Percentiles rank a stretch among this genome's conserved stretches.
These are phyloP conservation scores for Trichophyton simii DNA, from an alignment of 2,329 filamentous ascomycete genomes.

Conservation along the genomic window DNA sequence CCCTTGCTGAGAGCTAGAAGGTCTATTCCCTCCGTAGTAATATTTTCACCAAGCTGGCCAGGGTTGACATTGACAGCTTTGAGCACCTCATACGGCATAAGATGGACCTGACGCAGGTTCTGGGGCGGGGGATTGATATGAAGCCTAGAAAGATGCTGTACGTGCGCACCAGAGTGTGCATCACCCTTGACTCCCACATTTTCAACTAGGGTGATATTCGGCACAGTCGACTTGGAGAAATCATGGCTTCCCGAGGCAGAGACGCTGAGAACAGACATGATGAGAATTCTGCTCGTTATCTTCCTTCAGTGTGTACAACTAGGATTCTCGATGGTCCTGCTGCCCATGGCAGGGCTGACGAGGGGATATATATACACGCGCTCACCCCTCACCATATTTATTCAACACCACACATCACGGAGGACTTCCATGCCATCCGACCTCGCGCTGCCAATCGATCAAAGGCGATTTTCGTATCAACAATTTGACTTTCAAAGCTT, in stretches of 20 bases:
- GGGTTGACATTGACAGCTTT: slow-evolving; percentile 10
- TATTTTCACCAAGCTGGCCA: slow-evolving; percentile 18
- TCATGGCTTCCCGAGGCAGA: slow-evolving; percentile 14
- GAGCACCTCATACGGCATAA: slow-evolving; percentile 17
- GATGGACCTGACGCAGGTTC: slow-evolving; percentile 21
- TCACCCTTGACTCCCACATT: slow-evolving; percentile 19
- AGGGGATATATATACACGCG: too few relatives aligned
- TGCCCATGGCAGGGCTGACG: neutral
- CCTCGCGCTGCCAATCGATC: too few relatives aligned
- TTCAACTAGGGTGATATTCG: slow-evolving; percentile 16
- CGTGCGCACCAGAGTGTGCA: slow-evolving; percentile 16
- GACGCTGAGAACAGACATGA: slow-evolving; percentile 15
- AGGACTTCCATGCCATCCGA: too few relatives aligned
- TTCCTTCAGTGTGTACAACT: neutral
- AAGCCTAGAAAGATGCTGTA: slow-evolving; percentile 16
- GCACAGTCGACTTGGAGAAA: slow-evolving; percentile 16
- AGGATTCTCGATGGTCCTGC: neutral
- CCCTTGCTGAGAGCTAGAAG: slow-evolving; percentile 13
- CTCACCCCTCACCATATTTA: too few relatives aligned
- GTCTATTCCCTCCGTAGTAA: slow-evolving; percentile 16
- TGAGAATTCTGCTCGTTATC: neutral
- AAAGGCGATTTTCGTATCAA: too few relatives aligned
- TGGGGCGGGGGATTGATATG: slow-evolving; percentile 15
- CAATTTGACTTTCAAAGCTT: neutral
- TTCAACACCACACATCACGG: too few relatives aligned